A percentile compares a stretch with the other conserved stretches of the same genome.
These are phyloP conservation scores for Fusarium zealandicum DNA, from an alignment of 2,329 filamentous ascomycete species.

Conservation along the genomic window DNA sequence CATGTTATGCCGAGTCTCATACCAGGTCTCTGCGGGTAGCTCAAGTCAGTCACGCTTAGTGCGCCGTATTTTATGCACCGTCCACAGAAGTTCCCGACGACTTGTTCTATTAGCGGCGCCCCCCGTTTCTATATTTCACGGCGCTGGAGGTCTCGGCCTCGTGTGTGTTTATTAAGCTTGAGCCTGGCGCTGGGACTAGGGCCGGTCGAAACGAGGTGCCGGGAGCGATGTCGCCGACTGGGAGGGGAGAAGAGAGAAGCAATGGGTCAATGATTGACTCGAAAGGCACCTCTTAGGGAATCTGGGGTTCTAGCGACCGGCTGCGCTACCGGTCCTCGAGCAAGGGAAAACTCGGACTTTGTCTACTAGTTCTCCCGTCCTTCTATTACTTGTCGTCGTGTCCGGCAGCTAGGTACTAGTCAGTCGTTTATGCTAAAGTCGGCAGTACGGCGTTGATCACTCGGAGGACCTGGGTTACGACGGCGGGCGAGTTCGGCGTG, in stretches of 20 bases:
- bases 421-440: no score
- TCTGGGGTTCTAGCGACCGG: conserved; percentile 27
- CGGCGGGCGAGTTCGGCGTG: conserved; percentile 18
- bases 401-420: conserved; percentile 8
- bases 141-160: conserved; percentile 33
- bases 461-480: conserved; percentile 22
- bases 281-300: conserved; percentile 21
- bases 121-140: conserved; percentile 3
- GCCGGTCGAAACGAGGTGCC: conserved; percentile 29
- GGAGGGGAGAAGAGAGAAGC: conserved; percentile 1
- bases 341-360: conserved; percentile 22
- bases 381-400: conserved; percentile 1
- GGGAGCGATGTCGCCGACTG: conserved; percentile 32
- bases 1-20: no score
- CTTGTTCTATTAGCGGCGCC: background rate
- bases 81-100: no score
- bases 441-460: conserved; percentile 11
- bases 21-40: no score
- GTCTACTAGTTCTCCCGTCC: conserved; percentile 13
- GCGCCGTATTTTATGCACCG: no score
- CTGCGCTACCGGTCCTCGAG: conserved; percentile 24
- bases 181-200: conserved; percentile 29
- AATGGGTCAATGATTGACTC: conserved; percentile 27
- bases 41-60: no score
- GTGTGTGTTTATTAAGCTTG: conserved; percentile 32